These are phyloP conservation scores for Paramyrothecium sp. DNA, from an alignment of 2,329 filamentous ascomycete genomes.

Conservation along the genomic window DNA sequence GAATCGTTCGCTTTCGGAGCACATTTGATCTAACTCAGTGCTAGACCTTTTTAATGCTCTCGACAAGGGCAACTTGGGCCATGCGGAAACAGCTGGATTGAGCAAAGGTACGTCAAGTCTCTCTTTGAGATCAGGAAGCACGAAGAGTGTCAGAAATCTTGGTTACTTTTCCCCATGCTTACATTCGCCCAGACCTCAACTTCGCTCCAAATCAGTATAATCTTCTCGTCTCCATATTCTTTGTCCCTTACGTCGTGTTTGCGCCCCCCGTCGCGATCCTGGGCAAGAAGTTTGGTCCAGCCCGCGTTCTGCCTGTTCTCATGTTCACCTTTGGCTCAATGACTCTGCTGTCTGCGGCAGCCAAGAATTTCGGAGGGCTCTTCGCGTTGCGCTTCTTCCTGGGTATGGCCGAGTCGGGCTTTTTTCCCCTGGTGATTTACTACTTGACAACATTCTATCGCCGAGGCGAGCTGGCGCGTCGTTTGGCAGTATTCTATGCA, in stretches of 20 bases:
- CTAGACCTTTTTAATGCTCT: constrained; percentile 46
- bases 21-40: neutral
- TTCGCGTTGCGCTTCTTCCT: constrained; percentile 49
- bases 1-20: neutral
- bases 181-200: constrained; percentile 33
- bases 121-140: neutral
- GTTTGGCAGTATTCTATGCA: constrained; percentile 69
- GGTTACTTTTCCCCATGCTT: constrained; percentile 41
- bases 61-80: constrained; percentile 42
- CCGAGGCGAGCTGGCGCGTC: constrained; percentile 41
- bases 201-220: constrained; percentile 68
- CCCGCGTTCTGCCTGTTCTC: constrained; percentile 64
- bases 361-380: constrained; percentile 46
- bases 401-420: constrained; percentile 55
- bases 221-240: constrained; percentile 70
- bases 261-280: constrained; percentile 59
- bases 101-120: constrained; percentile 23
- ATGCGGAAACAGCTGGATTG: constrained; percentile 54
- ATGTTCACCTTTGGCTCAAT: constrained; percentile 72
- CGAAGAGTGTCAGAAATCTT: neutral
- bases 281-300: constrained; percentile 69
- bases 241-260: constrained; percentile 71
- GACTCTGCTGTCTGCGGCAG: constrained; percentile 58
- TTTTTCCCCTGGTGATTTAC: constrained; percentile 53
- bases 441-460: constrained; percentile 52